phyloP scores from a whole-genome alignment of 2,329 filamentous ascomycete species.

The Neonectria neomacrospora region DNA sequence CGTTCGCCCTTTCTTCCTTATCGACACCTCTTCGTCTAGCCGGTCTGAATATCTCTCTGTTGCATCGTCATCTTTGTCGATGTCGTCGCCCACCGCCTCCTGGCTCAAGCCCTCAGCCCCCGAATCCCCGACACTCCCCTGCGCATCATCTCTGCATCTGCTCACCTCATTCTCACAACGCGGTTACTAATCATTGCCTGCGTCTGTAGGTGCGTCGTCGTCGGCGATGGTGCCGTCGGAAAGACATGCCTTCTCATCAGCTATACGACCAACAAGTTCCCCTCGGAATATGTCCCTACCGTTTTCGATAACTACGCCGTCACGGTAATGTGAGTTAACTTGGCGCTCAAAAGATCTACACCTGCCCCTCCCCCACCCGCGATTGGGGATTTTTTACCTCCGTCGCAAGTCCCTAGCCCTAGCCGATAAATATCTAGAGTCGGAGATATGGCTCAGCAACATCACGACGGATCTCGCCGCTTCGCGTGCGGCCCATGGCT shows the following conservation, averaged over 20 bases:
- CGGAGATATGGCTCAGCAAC: slow-evolving; percentile 8
- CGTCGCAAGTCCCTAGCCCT: slow-evolving; percentile 14
- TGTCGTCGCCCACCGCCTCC: slow-evolving; percentile 16
- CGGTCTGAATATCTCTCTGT: slow-evolving; percentile 11
- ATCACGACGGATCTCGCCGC: slow-evolving; percentile 16
- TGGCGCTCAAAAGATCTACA: slow-evolving; percentile 30
- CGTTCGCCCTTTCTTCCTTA: slow-evolving; percentile 9
- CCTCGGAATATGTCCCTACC: slow-evolving; percentile 98
- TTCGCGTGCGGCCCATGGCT: slow-evolving; percentile 2
- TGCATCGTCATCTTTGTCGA: neutral
- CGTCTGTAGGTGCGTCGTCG: slow-evolving; percentile 86
- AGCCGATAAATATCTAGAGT: slow-evolving; percentile 5
- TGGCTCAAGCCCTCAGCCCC: slow-evolving; percentile 1
- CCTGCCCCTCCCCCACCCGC: slow-evolving; percentile 31
- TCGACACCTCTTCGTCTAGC: slow-evolving; percentile 10
- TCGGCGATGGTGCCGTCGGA: slow-evolving; percentile 98
- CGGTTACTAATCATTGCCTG: slow-evolving; percentile 37
- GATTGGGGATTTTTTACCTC: slow-evolving; percentile 24
- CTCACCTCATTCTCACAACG: neutral
- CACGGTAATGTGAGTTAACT: slow-evolving; percentile 90
- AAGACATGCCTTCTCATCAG: slow-evolving; percentile 99
- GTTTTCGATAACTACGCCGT: slow-evolving; percentile 99
- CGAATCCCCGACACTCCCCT: slow-evolving; percentile 14
- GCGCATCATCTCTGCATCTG: slow-evolving; percentile 32
- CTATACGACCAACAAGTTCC: slow-evolving; percentile 99